Conservation (phyloP, 805 yeast species). For the Wickerhamiella azyma region DNA sequence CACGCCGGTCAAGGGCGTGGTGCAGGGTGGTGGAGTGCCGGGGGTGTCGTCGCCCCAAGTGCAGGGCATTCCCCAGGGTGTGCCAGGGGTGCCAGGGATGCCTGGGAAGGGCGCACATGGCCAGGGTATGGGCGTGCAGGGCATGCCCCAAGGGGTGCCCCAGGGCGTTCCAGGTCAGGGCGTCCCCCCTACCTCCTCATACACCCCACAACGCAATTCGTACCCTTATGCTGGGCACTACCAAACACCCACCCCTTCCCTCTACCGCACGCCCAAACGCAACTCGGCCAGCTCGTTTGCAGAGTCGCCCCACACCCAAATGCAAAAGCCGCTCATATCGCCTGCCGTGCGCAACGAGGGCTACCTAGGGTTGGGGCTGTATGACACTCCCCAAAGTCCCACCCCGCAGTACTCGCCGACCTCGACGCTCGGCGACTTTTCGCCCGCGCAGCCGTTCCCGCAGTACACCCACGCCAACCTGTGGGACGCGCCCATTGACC, state of each 20-base stretch:
- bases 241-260: neutral
- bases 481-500: slow-evolving; percentile 6
- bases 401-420: slow-evolving; percentile 1
- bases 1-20: no score
- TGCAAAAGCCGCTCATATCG: slow-evolving; percentile 7
- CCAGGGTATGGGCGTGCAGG: no score
- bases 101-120: no score
- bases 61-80: no score
- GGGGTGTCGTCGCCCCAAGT: no score
- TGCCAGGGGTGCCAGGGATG: no score
- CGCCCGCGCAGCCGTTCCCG: slow-evolving; percentile 7
- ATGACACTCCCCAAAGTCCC: slow-evolving; percentile 1
- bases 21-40: no score
- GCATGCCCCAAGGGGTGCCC: no score
- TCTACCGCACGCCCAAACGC: slow-evolving; percentile 5
- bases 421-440: slow-evolving; percentile 2
- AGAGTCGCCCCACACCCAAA: slow-evolving; percentile 1
- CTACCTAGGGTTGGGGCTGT: slow-evolving; percentile 2
- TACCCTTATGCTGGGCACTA: no score
- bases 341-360: slow-evolving; percentile 1
- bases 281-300: slow-evolving; percentile 1
- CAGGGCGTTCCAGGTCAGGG: no score
- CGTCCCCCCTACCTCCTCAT: no score
- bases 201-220: neutral
- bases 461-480: slow-evolving; percentile 2